Conservation (phyloP, 257 asterid genomes). For the Solanum appendiculatum region DNA sequence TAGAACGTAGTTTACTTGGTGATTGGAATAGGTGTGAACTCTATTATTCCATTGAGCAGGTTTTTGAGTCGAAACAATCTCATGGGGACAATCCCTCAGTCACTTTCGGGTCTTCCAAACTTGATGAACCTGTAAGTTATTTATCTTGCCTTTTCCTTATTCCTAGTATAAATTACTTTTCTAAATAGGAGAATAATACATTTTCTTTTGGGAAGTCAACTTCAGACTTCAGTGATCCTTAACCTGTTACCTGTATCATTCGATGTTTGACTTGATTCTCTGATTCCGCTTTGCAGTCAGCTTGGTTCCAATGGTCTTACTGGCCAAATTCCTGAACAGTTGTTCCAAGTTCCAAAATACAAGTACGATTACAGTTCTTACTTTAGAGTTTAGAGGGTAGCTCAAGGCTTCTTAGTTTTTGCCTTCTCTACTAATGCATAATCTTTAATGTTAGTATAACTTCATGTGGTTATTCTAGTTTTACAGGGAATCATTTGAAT, state of each 20-base stretch:
- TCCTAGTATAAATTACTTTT: neutral
- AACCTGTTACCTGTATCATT: neutral
- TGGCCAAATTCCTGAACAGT: constrained; percentile 62
- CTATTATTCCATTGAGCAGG: constrained; percentile 27
- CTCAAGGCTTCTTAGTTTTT: neutral
- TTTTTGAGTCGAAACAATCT: constrained; percentile 67
- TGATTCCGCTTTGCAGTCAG: constrained; percentile 48
- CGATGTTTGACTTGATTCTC: neutral
- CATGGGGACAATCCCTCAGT: constrained; percentile 62
- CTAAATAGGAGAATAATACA: neutral
- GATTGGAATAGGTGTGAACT: neutral
- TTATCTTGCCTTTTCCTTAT: neutral
- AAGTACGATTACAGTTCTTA: constrained; percentile 32
- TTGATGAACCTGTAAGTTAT: constrained; percentile 55
- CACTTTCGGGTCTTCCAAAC: constrained; percentile 49
- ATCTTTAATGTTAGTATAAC: neutral
- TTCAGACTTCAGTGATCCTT: neutral
- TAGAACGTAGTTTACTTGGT: neutral
- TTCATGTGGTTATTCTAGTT: constrained; percentile 38
- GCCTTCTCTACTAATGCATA: neutral
- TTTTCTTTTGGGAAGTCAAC: neutral
- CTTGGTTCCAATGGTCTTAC: constrained; percentile 65
- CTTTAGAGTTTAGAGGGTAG: neutral
- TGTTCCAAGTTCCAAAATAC: constrained; percentile 61
- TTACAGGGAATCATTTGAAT: constrained; percentile 70